Conservation (phyloP, 108 stramenopile genomes). For the Fragilaria radians region DNA sequence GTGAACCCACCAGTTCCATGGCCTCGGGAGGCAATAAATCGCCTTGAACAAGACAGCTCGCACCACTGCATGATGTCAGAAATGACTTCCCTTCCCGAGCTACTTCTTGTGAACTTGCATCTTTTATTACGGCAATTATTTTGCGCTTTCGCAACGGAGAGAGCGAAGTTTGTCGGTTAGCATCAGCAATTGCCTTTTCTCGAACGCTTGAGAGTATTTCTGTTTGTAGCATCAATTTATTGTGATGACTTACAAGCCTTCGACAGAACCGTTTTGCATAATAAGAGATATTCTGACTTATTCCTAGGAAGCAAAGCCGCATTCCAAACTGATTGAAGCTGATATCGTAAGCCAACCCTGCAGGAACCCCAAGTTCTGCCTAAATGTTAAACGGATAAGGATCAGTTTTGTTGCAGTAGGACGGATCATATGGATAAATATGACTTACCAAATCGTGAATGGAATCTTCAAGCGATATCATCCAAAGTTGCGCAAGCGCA, state of each 20-base stretch:
- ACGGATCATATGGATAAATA: background rate
- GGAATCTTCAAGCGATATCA: constrained; percentile 57
- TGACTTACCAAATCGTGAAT: constrained; percentile 41
- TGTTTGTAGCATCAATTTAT: constrained; percentile 33
- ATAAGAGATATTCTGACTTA: constrained; percentile 60
- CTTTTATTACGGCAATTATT: constrained; percentile 17
- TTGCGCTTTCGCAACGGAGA: constrained; percentile 26
- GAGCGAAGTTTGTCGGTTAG: constrained; percentile 25
- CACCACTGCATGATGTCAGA: constrained; percentile 28
- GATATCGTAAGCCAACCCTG: constrained; percentile 70
- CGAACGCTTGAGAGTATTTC: constrained; percentile 36
- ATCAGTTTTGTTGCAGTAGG: background rate
- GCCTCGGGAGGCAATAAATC: constrained; percentile 60
- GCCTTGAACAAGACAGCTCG: constrained; percentile 52
- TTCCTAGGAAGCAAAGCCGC: constrained; percentile 56
- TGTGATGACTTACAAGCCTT: constrained; percentile 56
- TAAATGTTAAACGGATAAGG: background rate
- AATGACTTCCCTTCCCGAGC: constrained; percentile 29
- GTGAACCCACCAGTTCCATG: constrained; percentile 25
- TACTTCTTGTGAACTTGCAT: constrained; percentile 33
- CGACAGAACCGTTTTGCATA: constrained; percentile 63
- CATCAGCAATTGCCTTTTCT: constrained; percentile 26
- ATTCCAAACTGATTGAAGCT: constrained; percentile 66
- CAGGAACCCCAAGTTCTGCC: constrained; percentile 66
- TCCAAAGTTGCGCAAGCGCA: constrained; percentile 59